These are phyloP conservation scores for Cutaneotrichosporon sp. DNA, from an alignment of 1,284 basidiomycete genomes.

Conservation along the genomic window DNA sequence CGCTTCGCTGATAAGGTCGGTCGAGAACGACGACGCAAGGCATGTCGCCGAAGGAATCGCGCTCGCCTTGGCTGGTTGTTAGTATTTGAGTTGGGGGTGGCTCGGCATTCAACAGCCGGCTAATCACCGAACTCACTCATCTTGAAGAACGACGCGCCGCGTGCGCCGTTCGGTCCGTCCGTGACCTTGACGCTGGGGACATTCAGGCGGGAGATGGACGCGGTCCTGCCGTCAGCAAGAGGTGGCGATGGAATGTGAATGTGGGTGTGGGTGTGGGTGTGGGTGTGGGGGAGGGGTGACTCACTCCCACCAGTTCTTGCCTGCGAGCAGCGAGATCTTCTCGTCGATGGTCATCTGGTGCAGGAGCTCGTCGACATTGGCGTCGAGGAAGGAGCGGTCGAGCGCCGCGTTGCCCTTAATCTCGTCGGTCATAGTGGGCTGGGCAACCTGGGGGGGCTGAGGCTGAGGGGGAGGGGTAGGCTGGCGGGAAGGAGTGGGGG, in stretches of 20 bases:
- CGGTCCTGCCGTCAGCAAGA: conserved; percentile 6
- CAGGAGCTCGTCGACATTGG: conserved; percentile 18
- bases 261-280: too few relatives aligned
- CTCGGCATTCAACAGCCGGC: conserved; percentile 7
- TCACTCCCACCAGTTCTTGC: conserved; percentile 44
- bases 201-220: conserved; percentile 38
- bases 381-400: conserved; percentile 25
- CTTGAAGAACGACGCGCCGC: conserved; percentile 33
- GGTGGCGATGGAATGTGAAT: too few relatives aligned
- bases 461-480: neutral
- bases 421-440: neutral
- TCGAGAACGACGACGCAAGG: conserved; percentile 51
- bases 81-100: neutral
- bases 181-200: conserved; percentile 41
- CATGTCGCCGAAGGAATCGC: conserved; percentile 67
- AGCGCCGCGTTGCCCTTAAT: conserved; percentile 9
- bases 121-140: conserved; percentile 29
- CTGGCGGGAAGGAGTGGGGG: neutral
- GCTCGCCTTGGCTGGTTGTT: conserved; percentile 55
- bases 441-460: neutral
- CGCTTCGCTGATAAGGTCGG: conserved; percentile 62
- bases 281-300: conserved; percentile 13
- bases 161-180: conserved; percentile 37
- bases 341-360: conserved; percentile 26
- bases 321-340: conserved; percentile 42